Evolutionary conservation across 768 basidiomycete species (phyloP).

Genomic region (Boletus rufocinnamomeus): DNA sequence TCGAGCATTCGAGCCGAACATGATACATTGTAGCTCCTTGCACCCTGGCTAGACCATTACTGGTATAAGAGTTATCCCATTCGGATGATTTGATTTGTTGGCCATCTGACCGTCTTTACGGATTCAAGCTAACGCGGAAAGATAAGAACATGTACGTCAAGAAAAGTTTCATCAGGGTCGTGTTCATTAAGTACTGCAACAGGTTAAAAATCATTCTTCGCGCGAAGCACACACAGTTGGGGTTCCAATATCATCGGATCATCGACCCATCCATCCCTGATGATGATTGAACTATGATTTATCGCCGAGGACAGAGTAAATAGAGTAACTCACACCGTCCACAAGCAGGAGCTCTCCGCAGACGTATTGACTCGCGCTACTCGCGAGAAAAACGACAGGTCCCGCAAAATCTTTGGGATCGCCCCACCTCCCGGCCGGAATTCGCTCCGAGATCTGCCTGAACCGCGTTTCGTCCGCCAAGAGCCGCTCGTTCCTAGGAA

Average conservation of each 20-base stretch:
- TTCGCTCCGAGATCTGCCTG: slow-evolving; percentile 70
- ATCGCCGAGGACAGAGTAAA: slow-evolving; percentile 6
- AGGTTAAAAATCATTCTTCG: slow-evolving; percentile 3
- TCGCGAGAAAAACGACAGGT: slow-evolving; percentile 65
- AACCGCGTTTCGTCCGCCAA: slow-evolving; percentile 60
- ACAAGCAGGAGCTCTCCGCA: slow-evolving; percentile 67
- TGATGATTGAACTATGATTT: slow-evolving; percentile 26
- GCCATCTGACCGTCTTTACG: slow-evolving; percentile 1
- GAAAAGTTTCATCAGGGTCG: slow-evolving; percentile 1
- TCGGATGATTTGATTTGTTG: slow-evolving; percentile 10
- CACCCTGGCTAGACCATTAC: slow-evolving; percentile 2
- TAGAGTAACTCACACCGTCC: slow-evolving; percentile 56
- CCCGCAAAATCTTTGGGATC: slow-evolving; percentile 67
- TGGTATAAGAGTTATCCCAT: slow-evolving; percentile 5
- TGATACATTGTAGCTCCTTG: not conserved
- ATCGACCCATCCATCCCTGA: slow-evolving; percentile 67
- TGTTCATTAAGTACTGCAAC: slow-evolving; percentile 5
- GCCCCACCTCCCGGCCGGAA: slow-evolving; percentile 71
- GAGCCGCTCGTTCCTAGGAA: slow-evolving; percentile 61
- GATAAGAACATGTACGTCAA: slow-evolving; percentile 23
- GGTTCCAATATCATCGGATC: slow-evolving; percentile 8
- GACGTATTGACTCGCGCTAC: slow-evolving; percentile 65
- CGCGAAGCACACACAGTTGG: not conserved
- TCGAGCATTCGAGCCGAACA: not conserved
- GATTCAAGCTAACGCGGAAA: not conserved